Conservation (phyloP, 768 basidiomycete genomes). For the Rhizopogon vesiculosus region DNA sequence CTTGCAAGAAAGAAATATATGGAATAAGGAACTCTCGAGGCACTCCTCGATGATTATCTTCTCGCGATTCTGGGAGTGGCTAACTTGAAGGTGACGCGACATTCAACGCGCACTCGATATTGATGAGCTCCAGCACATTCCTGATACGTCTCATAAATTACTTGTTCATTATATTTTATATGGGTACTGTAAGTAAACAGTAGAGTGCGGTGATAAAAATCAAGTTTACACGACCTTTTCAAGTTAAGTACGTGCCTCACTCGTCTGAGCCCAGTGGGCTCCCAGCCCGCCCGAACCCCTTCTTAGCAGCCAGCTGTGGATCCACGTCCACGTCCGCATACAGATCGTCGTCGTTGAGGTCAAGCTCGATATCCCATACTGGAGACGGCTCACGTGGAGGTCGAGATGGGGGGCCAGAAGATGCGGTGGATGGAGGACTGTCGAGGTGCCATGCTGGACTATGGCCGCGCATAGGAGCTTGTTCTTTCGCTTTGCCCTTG, state of each 20-base stretch:
- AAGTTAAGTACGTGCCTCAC: not conserved
- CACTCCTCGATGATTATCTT: too few species aligned
- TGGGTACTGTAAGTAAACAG: not conserved
- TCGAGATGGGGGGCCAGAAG: not conserved
- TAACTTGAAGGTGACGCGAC: too few species aligned
- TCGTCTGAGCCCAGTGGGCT: not conserved
- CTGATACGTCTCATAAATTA: too few species aligned
- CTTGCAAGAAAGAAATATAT: too few species aligned
- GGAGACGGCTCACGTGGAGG: conserved; percentile 21
- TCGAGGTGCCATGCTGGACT: conserved; percentile 67
- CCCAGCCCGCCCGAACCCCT: not conserved
- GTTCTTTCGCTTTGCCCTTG: conserved; percentile 14
- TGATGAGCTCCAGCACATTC: too few species aligned
- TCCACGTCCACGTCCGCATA: not conserved
- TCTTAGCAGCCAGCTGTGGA: not conserved
- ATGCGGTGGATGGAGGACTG: conserved; percentile 13
- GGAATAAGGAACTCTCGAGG: too few species aligned
- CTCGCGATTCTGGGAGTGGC: too few species aligned
- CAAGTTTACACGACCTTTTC: not conserved
- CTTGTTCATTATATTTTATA: not conserved
- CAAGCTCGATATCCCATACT: conserved; percentile 43
- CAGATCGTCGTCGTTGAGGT: conserved; percentile 26
- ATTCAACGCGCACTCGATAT: too few species aligned
- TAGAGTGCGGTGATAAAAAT: not conserved
- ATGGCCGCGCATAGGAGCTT: conserved; percentile 30